phyloP scores from a whole-genome alignment of 2,329 filamentous ascomycete genomes.

The Penicillium sp. region DNA sequence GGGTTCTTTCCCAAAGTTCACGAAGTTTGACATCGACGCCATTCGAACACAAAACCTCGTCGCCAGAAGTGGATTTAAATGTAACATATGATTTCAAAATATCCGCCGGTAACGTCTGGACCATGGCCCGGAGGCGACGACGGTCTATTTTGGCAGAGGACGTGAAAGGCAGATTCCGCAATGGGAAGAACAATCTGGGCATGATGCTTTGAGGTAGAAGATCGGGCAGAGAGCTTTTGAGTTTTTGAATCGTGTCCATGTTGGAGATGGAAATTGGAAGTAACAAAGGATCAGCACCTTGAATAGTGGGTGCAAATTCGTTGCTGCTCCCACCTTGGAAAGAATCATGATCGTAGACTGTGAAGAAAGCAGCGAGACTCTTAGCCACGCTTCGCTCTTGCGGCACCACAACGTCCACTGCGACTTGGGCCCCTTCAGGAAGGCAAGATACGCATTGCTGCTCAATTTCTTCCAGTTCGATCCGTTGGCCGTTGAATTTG shows the following conservation, averaged over 20 bases:
- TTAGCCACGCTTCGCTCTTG: constrained; percentile 27
- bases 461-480: constrained; percentile 44
- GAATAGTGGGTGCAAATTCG: constrained; percentile 11
- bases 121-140: constrained; percentile 32
- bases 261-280: constrained; percentile 22
- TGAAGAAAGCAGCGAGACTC: constrained; percentile 33
- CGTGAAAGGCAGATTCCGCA: constrained; percentile 37
- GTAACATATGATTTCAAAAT: constrained; percentile 27
- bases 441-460: constrained; percentile 37
- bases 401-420: constrained; percentile 39
- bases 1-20: constrained; percentile 35
- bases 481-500: constrained; percentile 42
- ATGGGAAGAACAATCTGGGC: constrained; percentile 40
- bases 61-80: constrained; percentile 12
- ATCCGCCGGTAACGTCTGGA: constrained; percentile 31
- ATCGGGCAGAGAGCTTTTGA: constrained; percentile 23
- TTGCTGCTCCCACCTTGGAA: constrained; percentile 20
- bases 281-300: constrained; percentile 19
- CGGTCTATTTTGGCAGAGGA: constrained; percentile 42
- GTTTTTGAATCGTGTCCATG: constrained; percentile 19
- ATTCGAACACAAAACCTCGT: constrained; percentile 20
- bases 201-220: constrained; percentile 40
- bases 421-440: constrained; percentile 34
- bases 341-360: constrained; percentile 13
- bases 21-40: constrained; percentile 27